These are phyloP conservation scores for Boletus barrowsii DNA, from an alignment of 768 basidiomycete species.

Conservation along the genomic window DNA sequence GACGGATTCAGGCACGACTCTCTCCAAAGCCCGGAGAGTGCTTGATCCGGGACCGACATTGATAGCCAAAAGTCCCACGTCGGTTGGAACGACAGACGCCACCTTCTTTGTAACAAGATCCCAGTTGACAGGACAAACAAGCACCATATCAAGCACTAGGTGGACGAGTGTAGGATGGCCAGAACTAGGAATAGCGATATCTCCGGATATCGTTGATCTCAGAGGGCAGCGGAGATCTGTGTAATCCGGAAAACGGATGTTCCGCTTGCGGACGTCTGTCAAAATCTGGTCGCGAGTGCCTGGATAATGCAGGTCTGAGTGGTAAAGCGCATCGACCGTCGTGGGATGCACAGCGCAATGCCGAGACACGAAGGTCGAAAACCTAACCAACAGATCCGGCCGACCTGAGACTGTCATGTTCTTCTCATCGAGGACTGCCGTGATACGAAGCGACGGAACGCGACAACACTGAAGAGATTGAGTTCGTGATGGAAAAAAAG, in stretches of 20 bases:
- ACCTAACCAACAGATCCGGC: constrained; percentile 46
- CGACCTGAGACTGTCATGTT: constrained; percentile 58
- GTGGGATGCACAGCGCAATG: constrained; percentile 40
- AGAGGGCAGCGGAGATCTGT: constrained; percentile 46
- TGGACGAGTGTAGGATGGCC: constrained; percentile 35
- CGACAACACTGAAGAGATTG: constrained; percentile 8
- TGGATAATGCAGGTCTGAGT: constrained; percentile 31
- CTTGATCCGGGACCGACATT: constrained; percentile 50
- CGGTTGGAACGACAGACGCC: constrained; percentile 11
- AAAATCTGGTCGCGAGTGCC: constrained; percentile 41
- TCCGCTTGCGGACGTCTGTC: constrained; percentile 40
- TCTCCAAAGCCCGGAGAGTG: constrained; percentile 38
- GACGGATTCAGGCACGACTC: constrained; percentile 25
- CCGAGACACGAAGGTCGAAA: constrained; percentile 37
- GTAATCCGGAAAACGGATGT: constrained; percentile 50
- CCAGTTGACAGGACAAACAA: constrained; percentile 55
- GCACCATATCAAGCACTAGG: constrained; percentile 38
- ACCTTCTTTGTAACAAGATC: constrained; percentile 37
- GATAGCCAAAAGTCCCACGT: constrained; percentile 34
- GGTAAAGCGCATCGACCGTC: constrained; percentile 52
- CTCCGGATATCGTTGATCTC: constrained; percentile 45
- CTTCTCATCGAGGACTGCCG: constrained; percentile 46
- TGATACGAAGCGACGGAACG: constrained; percentile 39
- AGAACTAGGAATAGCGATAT: constrained; percentile 26
- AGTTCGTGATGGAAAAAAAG: background rate